Percentiles rank a stretch among this genome's conserved stretches.
Evolutionary conservation across 73 alveolate species (phyloP).

Genomic region (Durusdinium trenchii): DNA sequence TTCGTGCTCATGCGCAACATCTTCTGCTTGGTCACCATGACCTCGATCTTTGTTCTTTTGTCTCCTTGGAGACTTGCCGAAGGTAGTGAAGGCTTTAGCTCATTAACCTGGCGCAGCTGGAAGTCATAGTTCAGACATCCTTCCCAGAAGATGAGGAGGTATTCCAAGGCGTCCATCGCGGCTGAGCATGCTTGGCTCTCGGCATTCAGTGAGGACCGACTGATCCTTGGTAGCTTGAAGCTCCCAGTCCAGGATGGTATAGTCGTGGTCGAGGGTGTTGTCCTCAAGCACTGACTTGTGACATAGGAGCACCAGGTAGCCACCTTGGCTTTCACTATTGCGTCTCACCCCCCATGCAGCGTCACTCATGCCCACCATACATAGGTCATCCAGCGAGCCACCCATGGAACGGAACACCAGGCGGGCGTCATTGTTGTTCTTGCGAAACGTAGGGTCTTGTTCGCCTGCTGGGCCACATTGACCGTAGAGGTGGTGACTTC

Average conservation of each 20-base stretch:
- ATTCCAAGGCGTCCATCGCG: background rate
- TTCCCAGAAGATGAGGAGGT: too few relatives aligned
- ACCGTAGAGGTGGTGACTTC: background rate
- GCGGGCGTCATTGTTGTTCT: background rate
- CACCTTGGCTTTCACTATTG: background rate
- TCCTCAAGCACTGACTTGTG: background rate
- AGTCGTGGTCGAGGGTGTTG: background rate
- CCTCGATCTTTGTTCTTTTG: background rate
- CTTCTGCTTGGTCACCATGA: background rate
- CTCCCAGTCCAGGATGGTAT: background rate
- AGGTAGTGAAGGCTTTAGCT: too few relatives aligned
- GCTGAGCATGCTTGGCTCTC: background rate
- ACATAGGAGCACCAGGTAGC: background rate
- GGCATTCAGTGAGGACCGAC: background rate
- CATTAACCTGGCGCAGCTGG: too few relatives aligned
- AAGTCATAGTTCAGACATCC: too few relatives aligned
- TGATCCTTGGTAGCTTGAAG: background rate
- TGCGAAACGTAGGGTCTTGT: slow-evolving; percentile 18
- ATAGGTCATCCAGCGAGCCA: background rate
- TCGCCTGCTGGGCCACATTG: background rate
- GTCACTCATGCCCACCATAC: background rate
- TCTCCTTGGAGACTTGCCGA: too few relatives aligned
- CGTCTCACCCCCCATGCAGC: too few relatives aligned
- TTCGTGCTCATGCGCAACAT: background rate
- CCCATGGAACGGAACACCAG: background rate